Evolutionary conservation across 2,329 filamentous ascomycete species (phyloP), one percentile per base, ranked within the genome.

Genomic region (Diaporthe velutina): DNA sequence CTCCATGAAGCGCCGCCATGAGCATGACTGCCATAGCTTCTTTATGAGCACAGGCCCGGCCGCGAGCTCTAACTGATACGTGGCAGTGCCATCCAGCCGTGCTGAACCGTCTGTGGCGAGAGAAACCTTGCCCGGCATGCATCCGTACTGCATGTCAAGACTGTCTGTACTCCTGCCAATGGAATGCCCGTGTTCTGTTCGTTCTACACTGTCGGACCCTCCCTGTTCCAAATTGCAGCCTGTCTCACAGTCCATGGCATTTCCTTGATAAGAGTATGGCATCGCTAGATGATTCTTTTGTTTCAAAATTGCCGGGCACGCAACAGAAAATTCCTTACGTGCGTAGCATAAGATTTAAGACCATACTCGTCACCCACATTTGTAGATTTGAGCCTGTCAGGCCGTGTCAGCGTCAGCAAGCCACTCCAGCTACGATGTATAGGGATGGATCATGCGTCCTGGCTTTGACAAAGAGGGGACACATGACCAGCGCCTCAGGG

Each of bases 51-150:
- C 28, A 22, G 40, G 25, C 40, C 60, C 42, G 60, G 7, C n/a
- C 33, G 40, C 19, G 40, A 48, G 19, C 60, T 64, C 28, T 30
- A 22, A 30, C 60, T 64, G 60, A 64, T 64, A 64, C 60, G 40
- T 33, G 58, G 58, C 58, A 61, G 58, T 28, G 38, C 58, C 58
- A 42, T 42, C n/a, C 35, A n/a, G 22, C 17, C 38, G 12, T 13
- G 9, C 0, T 19, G 25, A 22, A 13, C 9, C 17, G n/a, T 42
- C 25, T 28, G 22, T 38, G 40, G 60, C 60, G 13, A 30, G 4
- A n/a, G 7, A 3, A 15, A 48, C 60, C 28, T 15, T 30, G 60
- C 17, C n/a, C 40, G 15, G 3, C 7, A 17, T 22, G 8, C 13
- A 15, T 28, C n/a, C 7, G 7, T 61, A 19, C 19, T 17, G 33